A percentile compares a stretch with the other conserved stretches of the same genome.
Conservation (phyloP, 495 filamentous ascomycete species). For the Neurospora sp. region DNA sequence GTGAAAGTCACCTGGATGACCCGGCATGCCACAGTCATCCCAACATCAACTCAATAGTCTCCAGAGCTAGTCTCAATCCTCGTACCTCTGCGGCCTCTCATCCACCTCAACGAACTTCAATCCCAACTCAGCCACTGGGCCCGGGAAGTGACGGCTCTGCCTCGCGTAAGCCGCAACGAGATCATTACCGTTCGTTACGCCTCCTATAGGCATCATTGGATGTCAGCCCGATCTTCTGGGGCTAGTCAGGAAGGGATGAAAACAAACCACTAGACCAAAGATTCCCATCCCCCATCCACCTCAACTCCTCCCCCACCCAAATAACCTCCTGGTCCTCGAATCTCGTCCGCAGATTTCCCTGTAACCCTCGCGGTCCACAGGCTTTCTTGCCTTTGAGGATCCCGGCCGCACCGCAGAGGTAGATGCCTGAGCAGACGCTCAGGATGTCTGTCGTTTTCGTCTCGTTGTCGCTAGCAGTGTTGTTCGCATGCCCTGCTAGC, state of each 20-base stretch:
- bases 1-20: constrained; percentile 24
- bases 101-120: constrained; percentile 41
- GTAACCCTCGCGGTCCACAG: constrained; percentile 42
- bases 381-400: constrained; percentile 36
- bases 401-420: constrained; percentile 39
- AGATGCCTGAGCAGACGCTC: constrained; percentile 45
- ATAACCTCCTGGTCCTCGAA: constrained; percentile 31
- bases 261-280: constrained; percentile 50
- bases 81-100: constrained; percentile 36
- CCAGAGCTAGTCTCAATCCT: constrained; percentile 11
- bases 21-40: constrained; percentile 22
- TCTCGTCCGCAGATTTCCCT: constrained; percentile 30
- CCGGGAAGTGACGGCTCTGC: constrained; percentile 31
- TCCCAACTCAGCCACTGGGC: constrained; percentile 36
- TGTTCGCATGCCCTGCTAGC: constrained; percentile 29
- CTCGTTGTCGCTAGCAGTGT: background rate
- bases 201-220: background rate
- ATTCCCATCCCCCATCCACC: constrained; percentile 48
- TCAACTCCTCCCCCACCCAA: constrained; percentile 35
- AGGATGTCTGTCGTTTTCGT: constrained; percentile 33
- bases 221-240: background rate
- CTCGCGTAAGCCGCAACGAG: constrained; percentile 46
- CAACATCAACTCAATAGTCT: constrained; percentile 9
- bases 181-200: constrained; percentile 53
- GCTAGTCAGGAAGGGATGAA: background rate